Evolutionary conservation across 169 alveolate species (phyloP).

Genomic region (Perkinsus olseni): DNA sequence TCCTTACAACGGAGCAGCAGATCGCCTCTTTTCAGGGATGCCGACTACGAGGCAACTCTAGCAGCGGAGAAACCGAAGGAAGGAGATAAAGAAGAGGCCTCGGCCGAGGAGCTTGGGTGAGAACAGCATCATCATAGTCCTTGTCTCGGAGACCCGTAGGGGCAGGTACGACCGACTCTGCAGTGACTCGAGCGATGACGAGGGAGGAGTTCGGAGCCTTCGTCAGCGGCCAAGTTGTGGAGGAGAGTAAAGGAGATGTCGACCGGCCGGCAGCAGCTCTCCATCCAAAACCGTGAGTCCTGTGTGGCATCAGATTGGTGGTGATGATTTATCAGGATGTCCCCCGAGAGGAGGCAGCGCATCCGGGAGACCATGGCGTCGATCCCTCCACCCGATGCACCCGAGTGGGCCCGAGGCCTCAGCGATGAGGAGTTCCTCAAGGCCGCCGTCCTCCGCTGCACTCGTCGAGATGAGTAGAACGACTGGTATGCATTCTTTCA

Average conservation of each 20-base stretch:
- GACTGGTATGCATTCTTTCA: too few relatives aligned
- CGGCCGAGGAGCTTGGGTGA: neutral
- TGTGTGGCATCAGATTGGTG: neutral
- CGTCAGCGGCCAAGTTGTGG: neutral
- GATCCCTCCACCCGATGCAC: neutral
- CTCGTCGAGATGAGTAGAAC: neutral
- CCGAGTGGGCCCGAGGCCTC: neutral
- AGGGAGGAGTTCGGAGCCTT: neutral
- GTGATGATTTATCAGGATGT: neutral
- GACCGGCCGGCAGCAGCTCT: neutral
- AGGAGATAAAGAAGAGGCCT: neutral
- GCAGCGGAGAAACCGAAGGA: neutral
- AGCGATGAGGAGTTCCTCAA: neutral
- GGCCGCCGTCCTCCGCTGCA: neutral
- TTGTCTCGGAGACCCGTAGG: too few relatives aligned
- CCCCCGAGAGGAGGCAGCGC: neutral
- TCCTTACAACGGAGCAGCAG: neutral
- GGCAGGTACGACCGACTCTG: neutral
- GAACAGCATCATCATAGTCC: neutral
- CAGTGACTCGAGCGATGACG: neutral
- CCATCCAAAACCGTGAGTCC: neutral
- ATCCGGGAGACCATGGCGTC: neutral
- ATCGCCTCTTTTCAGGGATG: neutral
- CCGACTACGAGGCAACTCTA: neutral
- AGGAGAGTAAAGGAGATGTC: neutral